These are phyloP conservation scores for Lathyrus aphaca DNA, from an alignment of 306 rosid genomes.

Conservation along the genomic window DNA sequence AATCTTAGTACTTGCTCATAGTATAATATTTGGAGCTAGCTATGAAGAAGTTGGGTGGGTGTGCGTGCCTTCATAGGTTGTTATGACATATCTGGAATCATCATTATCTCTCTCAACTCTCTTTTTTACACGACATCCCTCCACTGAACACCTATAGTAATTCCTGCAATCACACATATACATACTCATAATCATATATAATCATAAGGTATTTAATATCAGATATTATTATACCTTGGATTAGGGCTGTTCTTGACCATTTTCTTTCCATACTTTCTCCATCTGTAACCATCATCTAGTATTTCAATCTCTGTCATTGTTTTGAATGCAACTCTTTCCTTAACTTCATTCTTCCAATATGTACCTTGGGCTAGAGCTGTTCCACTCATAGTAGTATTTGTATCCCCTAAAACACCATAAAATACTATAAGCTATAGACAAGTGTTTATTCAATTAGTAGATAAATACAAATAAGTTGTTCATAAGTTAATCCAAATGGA, in stretches of 20 bases:
- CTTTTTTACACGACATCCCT: constrained; percentile 86
- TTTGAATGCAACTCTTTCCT: constrained; percentile 73
- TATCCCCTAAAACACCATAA: constrained; percentile 6
- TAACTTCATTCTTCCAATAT: constrained; percentile 42
- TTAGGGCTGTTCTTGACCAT: constrained; percentile 88
- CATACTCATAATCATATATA: neutral
- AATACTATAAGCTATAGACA: neutral
- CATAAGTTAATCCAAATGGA: too few species aligned
- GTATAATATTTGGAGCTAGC: constrained; percentile 2
- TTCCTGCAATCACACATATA: constrained; percentile 57
- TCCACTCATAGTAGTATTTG: constrained; percentile 19
- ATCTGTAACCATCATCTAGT: constrained; percentile 83
- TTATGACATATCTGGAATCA: constrained; percentile 74
- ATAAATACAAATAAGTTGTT: too few species aligned
- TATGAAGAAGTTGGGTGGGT: constrained; percentile 53
- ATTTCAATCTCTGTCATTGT: constrained; percentile 76
- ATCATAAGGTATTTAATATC: neutral
- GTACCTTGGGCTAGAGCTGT: too few species aligned
- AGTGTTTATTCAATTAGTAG: too few species aligned
- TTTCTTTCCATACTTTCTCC: constrained; percentile 98
- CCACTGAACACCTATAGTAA: constrained; percentile 80
- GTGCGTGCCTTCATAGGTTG: constrained; percentile 88
- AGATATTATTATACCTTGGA: constrained; percentile 59
- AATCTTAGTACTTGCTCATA: too few species aligned
- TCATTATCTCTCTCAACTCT: constrained; percentile 90